Evolutionary conservation across 225 moss, liverwort and hornwort species (phyloP).

Genomic region (Asterella californica): DNA sequence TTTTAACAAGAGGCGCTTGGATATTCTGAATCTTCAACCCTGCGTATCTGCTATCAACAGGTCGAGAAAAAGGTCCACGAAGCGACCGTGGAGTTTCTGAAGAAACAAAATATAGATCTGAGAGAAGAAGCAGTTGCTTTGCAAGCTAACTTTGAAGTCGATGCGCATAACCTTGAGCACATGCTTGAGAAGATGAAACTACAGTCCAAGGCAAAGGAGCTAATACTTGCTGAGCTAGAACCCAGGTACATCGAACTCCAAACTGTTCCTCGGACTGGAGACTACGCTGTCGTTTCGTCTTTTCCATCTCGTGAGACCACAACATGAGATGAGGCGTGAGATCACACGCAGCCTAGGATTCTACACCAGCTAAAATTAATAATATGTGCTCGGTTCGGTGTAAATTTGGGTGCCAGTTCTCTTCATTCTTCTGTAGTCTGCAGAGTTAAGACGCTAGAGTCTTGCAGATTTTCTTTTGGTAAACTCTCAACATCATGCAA

Average conservation of each 20-base stretch:
- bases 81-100: conserved; percentile 65
- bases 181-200: conserved; percentile 58
- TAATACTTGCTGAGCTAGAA: conserved; percentile 33
- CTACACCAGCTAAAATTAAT: neutral
- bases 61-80: conserved; percentile 65
- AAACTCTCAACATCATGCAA: neutral
- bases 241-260: conserved; percentile 28
- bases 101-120: conserved; percentile 75
- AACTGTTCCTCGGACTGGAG: neutral
- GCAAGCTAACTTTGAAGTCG: conserved; percentile 49
- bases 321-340: no score
- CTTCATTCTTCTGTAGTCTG: neutral
- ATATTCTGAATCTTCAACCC: neutral
- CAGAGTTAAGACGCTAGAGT: neutral
- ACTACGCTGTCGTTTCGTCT: no score
- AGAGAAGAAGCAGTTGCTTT: conserved; percentile 63
- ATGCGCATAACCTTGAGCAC: conserved; percentile 63
- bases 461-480: neutral
- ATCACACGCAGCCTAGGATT: neutral
- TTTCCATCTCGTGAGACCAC: no score
- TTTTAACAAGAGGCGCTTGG: neutral
- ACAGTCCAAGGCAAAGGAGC: conserved; percentile 46
- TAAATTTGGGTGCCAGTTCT: neutral
- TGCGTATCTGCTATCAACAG: conserved; percentile 21
- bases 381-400: neutral